Percentiles rank a stretch among this genome's conserved stretches.
Conservation (phyloP, 495 filamentous ascomycete species). For the Aspergillus cristatus region DNA sequence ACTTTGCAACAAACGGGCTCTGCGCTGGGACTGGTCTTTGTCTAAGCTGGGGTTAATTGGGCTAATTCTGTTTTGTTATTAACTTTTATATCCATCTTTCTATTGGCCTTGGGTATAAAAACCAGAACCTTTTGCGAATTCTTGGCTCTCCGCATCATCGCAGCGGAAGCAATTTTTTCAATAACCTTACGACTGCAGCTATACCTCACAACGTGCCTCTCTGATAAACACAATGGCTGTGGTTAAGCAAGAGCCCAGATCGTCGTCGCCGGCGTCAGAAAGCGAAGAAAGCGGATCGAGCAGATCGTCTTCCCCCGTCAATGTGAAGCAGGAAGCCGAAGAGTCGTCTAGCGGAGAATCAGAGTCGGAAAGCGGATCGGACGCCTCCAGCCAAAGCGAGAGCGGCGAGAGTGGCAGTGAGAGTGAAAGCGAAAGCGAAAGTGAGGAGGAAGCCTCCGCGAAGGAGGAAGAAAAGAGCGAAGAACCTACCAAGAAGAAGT, state of each 20-base stretch:
- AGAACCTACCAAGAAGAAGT: conserved; percentile 17
- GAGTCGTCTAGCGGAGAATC: conserved; percentile 21
- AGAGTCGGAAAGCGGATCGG: conserved; percentile 19
- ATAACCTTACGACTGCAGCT: neutral
- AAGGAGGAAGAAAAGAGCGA: conserved; percentile 2
- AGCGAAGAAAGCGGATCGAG: conserved; percentile 22
- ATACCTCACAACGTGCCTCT: neutral
- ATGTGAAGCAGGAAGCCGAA: conserved; percentile 15
- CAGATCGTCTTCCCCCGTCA: conserved; percentile 23
- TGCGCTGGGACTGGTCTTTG: neutral
- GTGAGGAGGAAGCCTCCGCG: conserved; percentile 1
- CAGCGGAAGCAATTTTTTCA: neutral
- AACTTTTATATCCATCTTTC: neutral
- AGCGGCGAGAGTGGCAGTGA: too few species aligned
- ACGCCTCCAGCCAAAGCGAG: conserved; percentile 27
- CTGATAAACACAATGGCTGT: conserved; percentile 19
- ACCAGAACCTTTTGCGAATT: neutral
- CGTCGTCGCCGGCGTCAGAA: conserved; percentile 11
- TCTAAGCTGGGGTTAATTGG: too few species aligned
- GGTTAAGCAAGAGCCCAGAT: conserved; percentile 3
- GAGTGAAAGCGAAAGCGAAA: conserved; percentile 19
- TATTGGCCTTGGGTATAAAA: neutral
- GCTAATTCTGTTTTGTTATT: neutral
- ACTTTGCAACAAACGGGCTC: neutral
- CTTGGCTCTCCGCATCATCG: conserved; percentile 4